Evolutionary conservation across 1,284 basidiomycete genomes (phyloP).

Genomic region (Cutaneotrichosporon mucoides): DNA sequence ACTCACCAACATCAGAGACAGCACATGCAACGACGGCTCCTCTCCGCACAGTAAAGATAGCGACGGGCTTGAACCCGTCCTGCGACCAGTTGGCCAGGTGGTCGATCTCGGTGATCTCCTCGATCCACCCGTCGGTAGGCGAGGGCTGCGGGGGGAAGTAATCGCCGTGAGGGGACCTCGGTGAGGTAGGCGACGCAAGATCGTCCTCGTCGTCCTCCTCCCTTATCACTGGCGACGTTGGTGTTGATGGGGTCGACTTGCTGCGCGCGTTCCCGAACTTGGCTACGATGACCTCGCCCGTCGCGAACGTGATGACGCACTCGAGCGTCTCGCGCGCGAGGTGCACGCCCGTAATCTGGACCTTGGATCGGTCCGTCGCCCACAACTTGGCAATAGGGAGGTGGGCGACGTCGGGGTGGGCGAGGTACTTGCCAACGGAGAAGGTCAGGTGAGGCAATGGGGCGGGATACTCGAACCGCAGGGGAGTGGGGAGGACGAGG

Average conservation of each 20-base stretch:
- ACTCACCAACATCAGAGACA: slow-evolving; percentile 65
- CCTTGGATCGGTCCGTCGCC: slow-evolving; percentile 40
- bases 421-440: slow-evolving; percentile 54
- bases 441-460: slow-evolving; percentile 63
- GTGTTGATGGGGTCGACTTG: slow-evolving; percentile 15
- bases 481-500: slow-evolving; percentile 53
- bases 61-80: slow-evolving; percentile 60
- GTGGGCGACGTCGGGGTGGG: slow-evolving; percentile 39
- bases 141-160: slow-evolving; percentile 31
- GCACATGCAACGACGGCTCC: slow-evolving; percentile 58
- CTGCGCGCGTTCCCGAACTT: slow-evolving; percentile 51
- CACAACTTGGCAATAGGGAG: slow-evolving; percentile 42
- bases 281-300: slow-evolving; percentile 65
- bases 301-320: slow-evolving; percentile 58
- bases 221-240: neutral
- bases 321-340: slow-evolving; percentile 66
- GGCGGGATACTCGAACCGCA: slow-evolving; percentile 58
- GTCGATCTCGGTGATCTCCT: slow-evolving; percentile 42
- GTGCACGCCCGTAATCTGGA: slow-evolving; percentile 56
- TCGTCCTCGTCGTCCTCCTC: slow-evolving; percentile 31
- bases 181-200: neutral
- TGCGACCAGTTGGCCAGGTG: slow-evolving; percentile 50
- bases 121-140: slow-evolving; percentile 14
- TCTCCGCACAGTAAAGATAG: slow-evolving; percentile 57
- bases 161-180: neutral